A percentile compares a stretch with the other conserved stretches of the same genome.
These are phyloP conservation scores for Xylariaceae sp. DNA, from an alignment of 2,329 filamentous ascomycete genomes.

Conservation along the genomic window DNA sequence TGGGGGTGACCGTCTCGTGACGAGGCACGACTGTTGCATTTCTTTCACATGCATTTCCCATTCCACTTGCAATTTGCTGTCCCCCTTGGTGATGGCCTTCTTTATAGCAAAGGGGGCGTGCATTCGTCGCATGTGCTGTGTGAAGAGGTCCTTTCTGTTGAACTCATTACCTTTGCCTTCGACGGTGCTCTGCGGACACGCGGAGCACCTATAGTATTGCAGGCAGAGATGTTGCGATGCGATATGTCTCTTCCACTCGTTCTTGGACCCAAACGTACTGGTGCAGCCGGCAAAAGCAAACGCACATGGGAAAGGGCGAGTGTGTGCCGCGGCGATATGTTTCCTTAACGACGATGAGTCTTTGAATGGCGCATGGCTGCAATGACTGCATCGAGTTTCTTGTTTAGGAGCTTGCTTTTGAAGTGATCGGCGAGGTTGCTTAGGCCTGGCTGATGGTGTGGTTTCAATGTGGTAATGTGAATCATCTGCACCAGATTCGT, in stretches of 20 bases:
- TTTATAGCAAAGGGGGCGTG: slow-evolving; percentile 69
- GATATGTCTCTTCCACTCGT: slow-evolving; percentile 97
- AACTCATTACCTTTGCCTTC: slow-evolving; percentile 58
- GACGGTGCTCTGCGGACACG: slow-evolving; percentile 45
- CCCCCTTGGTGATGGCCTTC: slow-evolving; percentile 51
- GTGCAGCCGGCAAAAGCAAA: slow-evolving; percentile 80
- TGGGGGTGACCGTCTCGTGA: slow-evolving; percentile 65
- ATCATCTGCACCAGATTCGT: slow-evolving; percentile 38
- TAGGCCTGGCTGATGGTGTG: slow-evolving; percentile 34
- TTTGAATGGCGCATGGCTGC: slow-evolving; percentile 62
- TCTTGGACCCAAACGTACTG: slow-evolving; percentile 86
- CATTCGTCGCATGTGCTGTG: slow-evolving; percentile 91
- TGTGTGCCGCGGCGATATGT: slow-evolving; percentile 65
- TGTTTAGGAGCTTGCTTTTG: slow-evolving; percentile 48
- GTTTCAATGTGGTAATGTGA: slow-evolving; percentile 28
- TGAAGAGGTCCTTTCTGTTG: slow-evolving; percentile 94
- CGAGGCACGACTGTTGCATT: slow-evolving; percentile 71
- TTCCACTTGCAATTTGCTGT: slow-evolving; percentile 55
- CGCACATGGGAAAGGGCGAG: slow-evolving; percentile 75
- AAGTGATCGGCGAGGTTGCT: slow-evolving; percentile 42
- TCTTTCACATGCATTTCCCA: slow-evolving; percentile 64
- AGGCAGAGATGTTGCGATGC: slow-evolving; percentile 80
- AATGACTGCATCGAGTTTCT: slow-evolving; percentile 57
- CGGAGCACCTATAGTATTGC: slow-evolving; percentile 60
- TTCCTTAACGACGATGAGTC: slow-evolving; percentile 63